phyloP scores from a whole-genome alignment of 345 rosid species.

The Brassica juncea region DNA sequence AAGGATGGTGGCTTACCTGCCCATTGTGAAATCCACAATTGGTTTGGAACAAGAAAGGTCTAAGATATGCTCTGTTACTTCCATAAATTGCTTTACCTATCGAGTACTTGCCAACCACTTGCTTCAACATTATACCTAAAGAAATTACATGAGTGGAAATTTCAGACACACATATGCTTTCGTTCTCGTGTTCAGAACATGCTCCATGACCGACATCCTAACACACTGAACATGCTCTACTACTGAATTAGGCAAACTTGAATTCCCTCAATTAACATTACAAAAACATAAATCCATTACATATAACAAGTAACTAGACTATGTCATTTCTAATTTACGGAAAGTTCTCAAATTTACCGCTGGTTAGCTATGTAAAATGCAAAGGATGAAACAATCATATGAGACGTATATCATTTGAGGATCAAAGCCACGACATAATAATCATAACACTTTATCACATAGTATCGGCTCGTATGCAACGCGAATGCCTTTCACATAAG shows the following conservation, averaged over 20 bases:
- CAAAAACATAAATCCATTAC: neutral
- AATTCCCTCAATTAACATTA: neutral
- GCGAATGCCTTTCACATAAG: no score
- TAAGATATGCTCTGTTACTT: slow-evolving; percentile 43
- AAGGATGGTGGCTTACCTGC: slow-evolving; percentile 40
- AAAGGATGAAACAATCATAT: slow-evolving; percentile 3
- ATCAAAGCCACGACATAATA: no score
- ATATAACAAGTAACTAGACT: neutral
- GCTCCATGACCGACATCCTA: slow-evolving; percentile 3
- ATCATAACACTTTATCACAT: no score
- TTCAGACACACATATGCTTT: neutral
- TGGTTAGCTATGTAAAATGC: neutral
- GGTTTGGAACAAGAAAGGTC: slow-evolving; percentile 45
- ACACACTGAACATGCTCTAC: neutral
- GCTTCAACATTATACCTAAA: slow-evolving; percentile 49
- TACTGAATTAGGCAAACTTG: neutral
- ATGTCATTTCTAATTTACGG: neutral
- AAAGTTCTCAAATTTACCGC: neutral
- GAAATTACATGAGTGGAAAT: neutral
- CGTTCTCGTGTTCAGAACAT: neutral
- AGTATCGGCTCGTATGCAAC: no score
- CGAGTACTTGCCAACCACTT: slow-evolving; percentile 46
- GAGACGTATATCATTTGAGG: no score
- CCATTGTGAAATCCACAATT: slow-evolving; percentile 46
- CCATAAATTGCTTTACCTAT: slow-evolving; percentile 26